Conservation (phyloP, 129 eudicot species). For the Flaveria bidentis region DNA sequence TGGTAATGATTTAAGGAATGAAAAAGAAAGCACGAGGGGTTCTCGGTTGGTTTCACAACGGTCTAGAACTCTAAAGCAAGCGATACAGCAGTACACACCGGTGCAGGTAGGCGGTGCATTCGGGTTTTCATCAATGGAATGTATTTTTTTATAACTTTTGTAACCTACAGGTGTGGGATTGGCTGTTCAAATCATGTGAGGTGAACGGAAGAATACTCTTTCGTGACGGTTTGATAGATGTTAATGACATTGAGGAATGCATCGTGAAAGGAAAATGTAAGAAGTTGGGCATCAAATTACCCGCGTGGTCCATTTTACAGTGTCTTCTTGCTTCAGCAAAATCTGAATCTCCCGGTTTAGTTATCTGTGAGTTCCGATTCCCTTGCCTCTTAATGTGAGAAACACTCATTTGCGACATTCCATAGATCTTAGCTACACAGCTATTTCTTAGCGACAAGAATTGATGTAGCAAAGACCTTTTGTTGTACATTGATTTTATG, state of each 20-base stretch:
- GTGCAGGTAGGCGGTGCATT: slow-evolving; percentile 47
- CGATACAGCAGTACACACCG: slow-evolving; percentile 71
- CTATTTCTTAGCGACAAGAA: neutral
- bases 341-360: slow-evolving; percentile 73
- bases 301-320: slow-evolving; percentile 81
- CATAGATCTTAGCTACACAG: too few species aligned
- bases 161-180: slow-evolving; percentile 67
- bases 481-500: slow-evolving; percentile 2
- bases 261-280: slow-evolving; percentile 71
- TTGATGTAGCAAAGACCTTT: neutral
- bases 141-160: neutral
- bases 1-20: slow-evolving; percentile 40
- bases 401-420: too few species aligned
- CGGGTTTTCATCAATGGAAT: neutral
- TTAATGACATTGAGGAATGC: slow-evolving; percentile 73
- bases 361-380: slow-evolving; percentile 52
- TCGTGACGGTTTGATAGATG: slow-evolving; percentile 71
- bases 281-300: slow-evolving; percentile 68
- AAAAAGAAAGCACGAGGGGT: slow-evolving; percentile 48
- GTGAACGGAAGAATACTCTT: slow-evolving; percentile 74
- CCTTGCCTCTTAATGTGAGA: neutral
- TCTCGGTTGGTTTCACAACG: slow-evolving; percentile 69
- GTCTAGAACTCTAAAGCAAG: slow-evolving; percentile 68
- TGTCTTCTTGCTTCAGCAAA: slow-evolving; percentile 83
- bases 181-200: slow-evolving; percentile 91